phyloP scores from a whole-genome alignment of 2,329 filamentous ascomycete species.

The Scleromitrula shiraiana region DNA sequence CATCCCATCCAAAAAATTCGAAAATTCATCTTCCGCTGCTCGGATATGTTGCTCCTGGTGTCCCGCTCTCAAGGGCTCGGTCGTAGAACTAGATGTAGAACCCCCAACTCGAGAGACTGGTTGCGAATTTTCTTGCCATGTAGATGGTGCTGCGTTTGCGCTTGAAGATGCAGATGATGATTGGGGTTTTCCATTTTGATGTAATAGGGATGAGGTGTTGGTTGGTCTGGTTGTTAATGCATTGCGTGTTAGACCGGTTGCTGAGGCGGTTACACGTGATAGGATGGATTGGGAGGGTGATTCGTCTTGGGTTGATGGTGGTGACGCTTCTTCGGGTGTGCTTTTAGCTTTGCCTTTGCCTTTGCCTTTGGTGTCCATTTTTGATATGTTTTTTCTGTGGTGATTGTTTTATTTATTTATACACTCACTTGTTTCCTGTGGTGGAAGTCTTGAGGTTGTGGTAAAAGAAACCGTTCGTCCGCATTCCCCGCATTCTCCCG shows the following conservation, averaged over 20 bases:
- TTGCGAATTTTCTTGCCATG: too few species aligned
- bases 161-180: too few species aligned
- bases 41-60: too few species aligned
- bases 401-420: too few species aligned
- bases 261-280: slow-evolving; percentile 29
- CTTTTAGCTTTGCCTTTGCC: slow-evolving; percentile 22
- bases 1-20: slow-evolving; percentile 26
- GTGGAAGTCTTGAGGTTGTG: background rate
- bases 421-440: too few species aligned
- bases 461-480: background rate
- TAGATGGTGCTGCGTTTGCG: too few species aligned
- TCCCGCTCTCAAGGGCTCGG: too few species aligned
- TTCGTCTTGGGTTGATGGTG: slow-evolving; percentile 5
- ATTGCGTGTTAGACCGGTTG: slow-evolving; percentile 29
- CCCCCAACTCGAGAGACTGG: too few species aligned
- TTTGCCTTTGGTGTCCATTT: slow-evolving; percentile 5
- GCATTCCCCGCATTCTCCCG: background rate
- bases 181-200: too few species aligned
- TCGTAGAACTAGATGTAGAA: too few species aligned
- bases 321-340: slow-evolving; percentile 13
- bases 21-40: slow-evolving; percentile 29
- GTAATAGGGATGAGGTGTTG: too few species aligned
- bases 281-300: slow-evolving; percentile 17
- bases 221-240: slow-evolving; percentile 26
- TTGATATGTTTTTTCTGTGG: background rate